Evolutionary conservation across 306 rosid genomes (phyloP).

Genomic region (Psophocarpus tetragonolobus): DNA sequence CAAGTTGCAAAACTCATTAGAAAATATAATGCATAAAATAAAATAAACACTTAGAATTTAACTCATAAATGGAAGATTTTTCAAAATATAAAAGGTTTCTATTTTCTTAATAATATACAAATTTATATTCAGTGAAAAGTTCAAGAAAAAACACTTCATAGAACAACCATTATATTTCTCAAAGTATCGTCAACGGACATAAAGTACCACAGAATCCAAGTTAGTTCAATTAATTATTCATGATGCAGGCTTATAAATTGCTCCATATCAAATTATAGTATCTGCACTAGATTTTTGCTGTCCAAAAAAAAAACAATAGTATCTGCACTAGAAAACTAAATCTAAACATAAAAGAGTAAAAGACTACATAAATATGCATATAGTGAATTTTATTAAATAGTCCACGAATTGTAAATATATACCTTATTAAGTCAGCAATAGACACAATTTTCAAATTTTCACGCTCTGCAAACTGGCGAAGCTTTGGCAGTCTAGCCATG

Average conservation of each 20-base stretch:
- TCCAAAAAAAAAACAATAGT: too few species aligned
- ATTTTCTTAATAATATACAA: background rate
- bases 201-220: background rate
- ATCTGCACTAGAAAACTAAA: constrained; percentile 15
- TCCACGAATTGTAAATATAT: constrained; percentile 8
- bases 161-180: background rate
- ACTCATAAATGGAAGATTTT: background rate
- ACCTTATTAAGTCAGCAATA: constrained; percentile 95
- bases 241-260: background rate
- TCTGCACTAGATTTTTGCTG: constrained; percentile 1
- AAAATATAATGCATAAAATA: background rate
- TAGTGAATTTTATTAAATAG: background rate
- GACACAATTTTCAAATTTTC: constrained; percentile 86
- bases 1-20: background rate
- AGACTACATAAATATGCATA: constrained; percentile 1
- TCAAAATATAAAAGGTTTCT: background rate
- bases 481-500: constrained; percentile 95
- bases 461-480: constrained; percentile 68
- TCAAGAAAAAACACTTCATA: background rate
- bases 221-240: constrained; percentile 3
- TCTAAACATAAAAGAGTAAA: background rate
- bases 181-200: background rate
- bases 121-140: background rate
- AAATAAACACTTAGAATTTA: background rate
- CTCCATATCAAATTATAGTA: constrained; percentile 6